Conservation (phyloP, 345 rosid genomes). For the Eucalyptus albens region DNA sequence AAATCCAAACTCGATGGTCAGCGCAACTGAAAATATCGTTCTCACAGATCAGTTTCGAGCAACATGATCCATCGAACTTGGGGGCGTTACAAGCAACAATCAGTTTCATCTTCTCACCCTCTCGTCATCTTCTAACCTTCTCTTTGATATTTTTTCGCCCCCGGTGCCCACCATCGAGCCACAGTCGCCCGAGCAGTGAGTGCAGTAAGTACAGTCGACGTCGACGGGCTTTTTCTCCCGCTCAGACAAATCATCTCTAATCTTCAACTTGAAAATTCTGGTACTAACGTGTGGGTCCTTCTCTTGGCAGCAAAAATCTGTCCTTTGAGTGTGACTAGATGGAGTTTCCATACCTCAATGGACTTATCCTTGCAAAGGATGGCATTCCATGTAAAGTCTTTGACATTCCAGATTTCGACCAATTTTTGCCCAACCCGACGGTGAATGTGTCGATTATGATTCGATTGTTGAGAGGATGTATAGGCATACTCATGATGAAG, state of each 20-base stretch:
- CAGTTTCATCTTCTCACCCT: neutral
- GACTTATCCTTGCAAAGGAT: neutral
- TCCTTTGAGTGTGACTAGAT: neutral
- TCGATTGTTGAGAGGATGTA: neutral
- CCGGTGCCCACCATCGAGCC: neutral
- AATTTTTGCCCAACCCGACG: neutral
- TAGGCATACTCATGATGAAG: neutral
- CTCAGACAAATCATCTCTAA: neutral
- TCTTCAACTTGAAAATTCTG: neutral
- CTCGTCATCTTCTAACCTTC: no score
- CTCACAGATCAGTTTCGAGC: neutral
- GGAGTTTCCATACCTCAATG: neutral
- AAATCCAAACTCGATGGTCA: neutral
- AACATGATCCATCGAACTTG: neutral
- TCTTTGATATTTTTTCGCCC: no score
- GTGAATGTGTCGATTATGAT: neutral
- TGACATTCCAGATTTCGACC: neutral
- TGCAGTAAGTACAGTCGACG: neutral
- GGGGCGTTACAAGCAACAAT: neutral
- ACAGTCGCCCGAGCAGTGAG: neutral
- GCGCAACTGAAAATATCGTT: neutral
- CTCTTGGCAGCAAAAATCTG: neutral
- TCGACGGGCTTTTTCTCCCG: neutral
- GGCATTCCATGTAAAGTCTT: neutral
- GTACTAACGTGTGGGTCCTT: neutral